Evolutionary conservation across 1,139 yeast genomes (phyloP).

Genomic region (Candida sp.): DNA sequence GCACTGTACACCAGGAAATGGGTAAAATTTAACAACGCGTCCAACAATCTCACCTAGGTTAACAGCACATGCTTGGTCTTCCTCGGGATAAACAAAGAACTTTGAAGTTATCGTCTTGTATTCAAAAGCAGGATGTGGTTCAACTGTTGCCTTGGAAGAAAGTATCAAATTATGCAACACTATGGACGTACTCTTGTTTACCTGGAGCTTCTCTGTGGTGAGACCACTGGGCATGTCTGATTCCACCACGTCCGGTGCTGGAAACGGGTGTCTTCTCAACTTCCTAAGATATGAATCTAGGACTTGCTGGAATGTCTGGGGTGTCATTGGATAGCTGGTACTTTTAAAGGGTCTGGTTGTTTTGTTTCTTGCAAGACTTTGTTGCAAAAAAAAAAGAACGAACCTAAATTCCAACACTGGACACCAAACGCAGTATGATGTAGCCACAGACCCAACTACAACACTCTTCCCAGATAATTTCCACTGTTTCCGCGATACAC

Average conservation of each 20-base stretch:
- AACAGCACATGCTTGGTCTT: too few species aligned
- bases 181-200: slow-evolving; percentile 2
- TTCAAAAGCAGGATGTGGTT: not conserved
- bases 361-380: not conserved
- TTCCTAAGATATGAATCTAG: not conserved
- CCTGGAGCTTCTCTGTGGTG: slow-evolving; percentile 4
- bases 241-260: not conserved
- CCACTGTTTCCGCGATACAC: too few species aligned
- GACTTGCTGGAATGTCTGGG: not conserved
- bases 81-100: slow-evolving; percentile 1
- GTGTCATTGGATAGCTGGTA: not conserved
- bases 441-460: too few species aligned
- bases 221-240: not conserved
- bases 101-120: not conserved
- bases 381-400: not conserved
- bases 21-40: not conserved
- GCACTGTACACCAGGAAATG: not conserved
- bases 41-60: not conserved
- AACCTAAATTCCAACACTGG: too few species aligned
- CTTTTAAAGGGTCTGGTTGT: not conserved
- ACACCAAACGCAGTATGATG: too few species aligned
- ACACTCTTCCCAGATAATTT: too few species aligned
- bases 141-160: not conserved
- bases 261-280: not conserved
- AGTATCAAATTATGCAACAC: slow-evolving; percentile 1